Conservation (phyloP, 169 alveolate species). For the Plasmodium ovale region DNA sequence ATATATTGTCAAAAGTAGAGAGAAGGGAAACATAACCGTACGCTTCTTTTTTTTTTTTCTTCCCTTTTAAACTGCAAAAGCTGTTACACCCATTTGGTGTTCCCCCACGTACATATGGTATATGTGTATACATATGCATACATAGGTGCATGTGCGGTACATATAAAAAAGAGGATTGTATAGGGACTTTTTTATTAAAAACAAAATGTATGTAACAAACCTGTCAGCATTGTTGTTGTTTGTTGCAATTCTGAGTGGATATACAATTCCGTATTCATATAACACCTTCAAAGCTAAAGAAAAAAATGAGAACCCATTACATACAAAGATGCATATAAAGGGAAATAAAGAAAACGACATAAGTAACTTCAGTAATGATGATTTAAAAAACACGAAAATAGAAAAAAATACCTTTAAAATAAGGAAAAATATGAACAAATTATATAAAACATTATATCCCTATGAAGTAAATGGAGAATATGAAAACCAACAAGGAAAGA, state of each 20-base stretch:
- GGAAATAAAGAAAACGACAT: not conserved
- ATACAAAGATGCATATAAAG: not conserved
- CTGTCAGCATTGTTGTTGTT: not conserved
- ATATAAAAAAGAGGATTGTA: not conserved
- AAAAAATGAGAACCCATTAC: not conserved
- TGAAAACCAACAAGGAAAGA: not conserved
- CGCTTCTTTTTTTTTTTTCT: too few species aligned
- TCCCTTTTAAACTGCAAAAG: too few species aligned
- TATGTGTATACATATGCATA: not conserved
- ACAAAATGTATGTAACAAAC: slow-evolving; percentile 4
- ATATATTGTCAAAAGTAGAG: too few species aligned
- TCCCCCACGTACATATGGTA: too few species aligned
- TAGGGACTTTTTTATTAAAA: not conserved
- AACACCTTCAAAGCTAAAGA: slow-evolving; percentile 12
- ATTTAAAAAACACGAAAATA: not conserved
- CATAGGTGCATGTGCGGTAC: not conserved
- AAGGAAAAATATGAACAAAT: slow-evolving; percentile 27
- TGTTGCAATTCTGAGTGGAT: not conserved
- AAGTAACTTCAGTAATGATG: not conserved
- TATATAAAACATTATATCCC: slow-evolving; percentile 37
- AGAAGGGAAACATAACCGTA: too few species aligned
- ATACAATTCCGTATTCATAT: not conserved
- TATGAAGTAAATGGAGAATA: slow-evolving; percentile 13
- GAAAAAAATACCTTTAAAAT: slow-evolving; percentile 25
- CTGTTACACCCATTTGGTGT: too few species aligned